These are phyloP conservation scores for Mycothermus thermophilus DNA, from an alignment of 495 filamentous ascomycete genomes.

Conservation along the genomic window DNA sequence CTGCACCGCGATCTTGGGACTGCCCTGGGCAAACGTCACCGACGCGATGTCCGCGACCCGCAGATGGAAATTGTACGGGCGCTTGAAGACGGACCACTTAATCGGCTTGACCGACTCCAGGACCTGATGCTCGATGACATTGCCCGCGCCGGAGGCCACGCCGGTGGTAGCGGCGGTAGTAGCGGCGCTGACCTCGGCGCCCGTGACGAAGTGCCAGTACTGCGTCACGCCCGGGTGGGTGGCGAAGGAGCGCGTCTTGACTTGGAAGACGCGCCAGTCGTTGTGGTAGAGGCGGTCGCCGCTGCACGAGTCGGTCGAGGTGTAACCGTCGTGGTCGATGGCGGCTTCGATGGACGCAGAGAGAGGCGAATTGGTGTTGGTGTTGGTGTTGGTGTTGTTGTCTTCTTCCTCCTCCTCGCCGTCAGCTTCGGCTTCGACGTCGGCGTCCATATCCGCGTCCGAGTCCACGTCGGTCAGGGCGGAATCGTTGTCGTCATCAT, in stretches of 20 bases:
- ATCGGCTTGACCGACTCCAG: slow-evolving; percentile 25
- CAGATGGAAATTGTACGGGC: slow-evolving; percentile 33
- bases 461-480: too few species aligned
- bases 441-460: neutral
- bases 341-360: too few species aligned
- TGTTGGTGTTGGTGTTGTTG: neutral
- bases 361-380: too few species aligned
- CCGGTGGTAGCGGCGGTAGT: slow-evolving; percentile 10
- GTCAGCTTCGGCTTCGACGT: neutral
- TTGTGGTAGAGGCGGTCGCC: slow-evolving; percentile 22
- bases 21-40: slow-evolving; percentile 21
- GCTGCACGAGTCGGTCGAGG: slow-evolving; percentile 29
- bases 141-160: slow-evolving; percentile 1
- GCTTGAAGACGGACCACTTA: slow-evolving; percentile 33
- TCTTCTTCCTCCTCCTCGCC: neutral
- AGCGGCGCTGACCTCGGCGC: neutral
- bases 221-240: slow-evolving; percentile 31
- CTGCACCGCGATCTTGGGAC: slow-evolving; percentile 20
- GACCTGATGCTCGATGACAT: slow-evolving; percentile 33
- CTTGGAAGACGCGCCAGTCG: slow-evolving; percentile 35
- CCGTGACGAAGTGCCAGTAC: slow-evolving; percentile 33
- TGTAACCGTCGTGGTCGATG: slow-evolving; percentile 30
- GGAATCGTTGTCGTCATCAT: neutral
- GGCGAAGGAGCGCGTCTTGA: slow-evolving; percentile 26
- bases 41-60: slow-evolving; percentile 23